Evolutionary conservation across 1,284 basidiomycete species (phyloP), one percentile per base, ranked within the genome.

Genomic region (Ustanciosporium gigantosporum): DNA sequence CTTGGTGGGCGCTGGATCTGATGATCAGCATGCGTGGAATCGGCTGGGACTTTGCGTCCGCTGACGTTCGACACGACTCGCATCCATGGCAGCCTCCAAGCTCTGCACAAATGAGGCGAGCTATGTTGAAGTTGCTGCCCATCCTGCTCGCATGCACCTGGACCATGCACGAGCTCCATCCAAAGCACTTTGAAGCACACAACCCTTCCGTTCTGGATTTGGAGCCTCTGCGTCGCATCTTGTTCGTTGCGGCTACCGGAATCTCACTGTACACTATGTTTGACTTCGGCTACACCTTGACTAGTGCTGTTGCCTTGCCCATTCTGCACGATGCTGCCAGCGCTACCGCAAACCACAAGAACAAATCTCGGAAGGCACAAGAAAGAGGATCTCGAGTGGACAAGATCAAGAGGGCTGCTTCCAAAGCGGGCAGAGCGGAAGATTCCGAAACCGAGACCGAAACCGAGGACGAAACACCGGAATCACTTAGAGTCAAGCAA

Each of bases 1-100:
- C 47, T 13, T 68, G 66, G 66, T 68, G 61, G 60, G 55, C 66
- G 24, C 43, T 68, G 3, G 66, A 68, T 17, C 44, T 68, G 13
- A 56, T 68, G 60, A 68, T 68, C 39, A 56, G 56, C 46, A 68
- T 68, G 66, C 49, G 66, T 19, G 66, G 66, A 7, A 59, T 68
- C 32, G 61, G 66, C 4, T 68, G 66, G 66, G 61, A 68, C 25
- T 68, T 64, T 38, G 66, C 66, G 2, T 49, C 51, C 6, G 51
- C 66, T 8, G 66, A 68, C 25, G 66, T 68, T 13, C 36, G 66
- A 4, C 66, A 68, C 36, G 66, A 66, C 23, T 48, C 47, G 31
- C 57, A 65, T 22, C 66, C 66, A 1, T 68, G 66, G 66, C 66
- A 68, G 25, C 60, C 60, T 2, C 66, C 66, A 1, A 45, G 42